Conservation (phyloP, 108 stramenopile genomes). For the Discostella pseudostelligera region DNA sequence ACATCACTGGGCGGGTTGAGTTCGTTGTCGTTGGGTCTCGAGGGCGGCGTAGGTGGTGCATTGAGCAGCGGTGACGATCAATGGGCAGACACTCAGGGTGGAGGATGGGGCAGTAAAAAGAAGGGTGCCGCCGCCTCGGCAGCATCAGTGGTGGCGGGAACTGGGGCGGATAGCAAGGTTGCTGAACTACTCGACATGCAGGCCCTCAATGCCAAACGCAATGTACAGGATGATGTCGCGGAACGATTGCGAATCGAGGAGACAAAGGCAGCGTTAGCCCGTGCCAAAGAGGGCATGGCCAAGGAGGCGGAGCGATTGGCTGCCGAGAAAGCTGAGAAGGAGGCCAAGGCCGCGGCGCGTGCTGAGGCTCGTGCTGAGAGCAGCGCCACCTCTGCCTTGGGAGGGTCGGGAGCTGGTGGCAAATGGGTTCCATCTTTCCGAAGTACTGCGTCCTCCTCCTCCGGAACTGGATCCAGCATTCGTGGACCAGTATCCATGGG, state of each 20-base stretch:
- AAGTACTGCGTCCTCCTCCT: not conserved
- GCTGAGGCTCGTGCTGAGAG: constrained; percentile 16
- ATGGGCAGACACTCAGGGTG: constrained; percentile 66
- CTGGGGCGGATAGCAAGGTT: constrained; percentile 45
- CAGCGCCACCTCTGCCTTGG: constrained; percentile 26
- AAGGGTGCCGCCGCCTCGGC: constrained; percentile 28
- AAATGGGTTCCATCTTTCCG: constrained; percentile 73
- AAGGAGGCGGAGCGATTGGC: constrained; percentile 76
- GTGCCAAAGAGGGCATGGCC: constrained; percentile 85
- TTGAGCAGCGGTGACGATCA: constrained; percentile 31
- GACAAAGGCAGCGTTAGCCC: constrained; percentile 76
- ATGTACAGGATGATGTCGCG: constrained; percentile 73
- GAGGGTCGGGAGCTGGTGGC: constrained; percentile 41
- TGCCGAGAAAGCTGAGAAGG: constrained; percentile 71
- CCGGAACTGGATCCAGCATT: constrained; percentile 17
- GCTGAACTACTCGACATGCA: constrained; percentile 79
- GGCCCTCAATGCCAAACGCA: constrained; percentile 57
- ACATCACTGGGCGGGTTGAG: constrained; percentile 16
- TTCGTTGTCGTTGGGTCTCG: not conserved
- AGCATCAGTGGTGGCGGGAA: not conserved
- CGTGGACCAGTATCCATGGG: constrained; percentile 29
- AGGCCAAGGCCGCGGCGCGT: constrained; percentile 35
- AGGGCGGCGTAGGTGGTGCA: constrained; percentile 1
- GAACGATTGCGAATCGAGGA: constrained; percentile 83
- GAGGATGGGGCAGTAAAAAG: constrained; percentile 50